Evolutionary conservation across 1,284 basidiomycete species (phyloP).

Genomic region (Microbotryomycetes sp.): DNA sequence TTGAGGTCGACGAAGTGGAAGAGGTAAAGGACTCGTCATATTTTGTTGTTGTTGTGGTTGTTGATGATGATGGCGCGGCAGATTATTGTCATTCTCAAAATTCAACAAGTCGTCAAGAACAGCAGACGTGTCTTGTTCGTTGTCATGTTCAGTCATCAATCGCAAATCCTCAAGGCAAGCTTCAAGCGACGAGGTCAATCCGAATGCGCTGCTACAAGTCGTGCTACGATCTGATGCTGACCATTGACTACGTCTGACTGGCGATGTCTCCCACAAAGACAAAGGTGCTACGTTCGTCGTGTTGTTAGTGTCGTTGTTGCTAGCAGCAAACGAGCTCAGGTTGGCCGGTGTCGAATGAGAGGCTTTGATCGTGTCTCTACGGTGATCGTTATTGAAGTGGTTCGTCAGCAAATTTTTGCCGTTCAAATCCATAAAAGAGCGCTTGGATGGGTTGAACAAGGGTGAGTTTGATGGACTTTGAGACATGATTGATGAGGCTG

Average conservation of each 20-base stretch:
- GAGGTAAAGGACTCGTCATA: not conserved
- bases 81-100: not conserved
- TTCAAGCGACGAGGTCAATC: conserved; percentile 10
- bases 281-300: too few species aligned
- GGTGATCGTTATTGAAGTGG: conserved; percentile 4
- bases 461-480: conserved; percentile 1
- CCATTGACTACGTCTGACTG: not conserved
- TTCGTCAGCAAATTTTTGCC: not conserved
- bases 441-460: not conserved
- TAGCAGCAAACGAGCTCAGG: not conserved
- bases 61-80: too few species aligned
- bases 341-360: conserved; percentile 16
- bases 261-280: not conserved
- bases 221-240: not conserved
- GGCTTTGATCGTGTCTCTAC: conserved; percentile 5
- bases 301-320: too few species aligned
- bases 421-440: not conserved
- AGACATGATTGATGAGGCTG: conserved; percentile 1
- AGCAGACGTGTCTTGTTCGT: not conserved
- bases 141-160: conserved; percentile 12
- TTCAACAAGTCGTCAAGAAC: conserved; percentile 5
- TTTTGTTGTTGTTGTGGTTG: too few species aligned
- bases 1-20: conserved; percentile 1
- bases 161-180: conserved; percentile 29
- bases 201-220: not conserved